A percentile compares a stretch with the other conserved stretches of the same genome.
phyloP scores from a whole-genome alignment of 2,329 filamentous ascomycete species.

The Spiromastix sp. region DNA sequence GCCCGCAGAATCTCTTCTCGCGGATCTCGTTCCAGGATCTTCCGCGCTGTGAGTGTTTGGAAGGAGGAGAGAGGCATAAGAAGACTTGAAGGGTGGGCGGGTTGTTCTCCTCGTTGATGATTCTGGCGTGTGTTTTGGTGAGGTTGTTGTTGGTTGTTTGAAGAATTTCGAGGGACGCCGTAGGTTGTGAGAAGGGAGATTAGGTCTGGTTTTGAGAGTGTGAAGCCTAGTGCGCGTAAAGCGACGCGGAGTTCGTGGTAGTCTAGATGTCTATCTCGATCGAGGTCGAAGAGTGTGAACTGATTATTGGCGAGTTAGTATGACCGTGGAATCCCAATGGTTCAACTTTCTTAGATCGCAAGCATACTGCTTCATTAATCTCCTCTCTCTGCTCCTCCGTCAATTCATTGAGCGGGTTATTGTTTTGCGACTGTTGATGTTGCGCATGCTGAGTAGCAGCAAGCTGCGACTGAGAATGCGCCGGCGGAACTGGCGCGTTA shows the following conservation, averaged over 20 bases:
- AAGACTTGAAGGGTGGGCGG: constrained; percentile 53
- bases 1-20: constrained; percentile 84
- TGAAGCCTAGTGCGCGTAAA: constrained; percentile 89
- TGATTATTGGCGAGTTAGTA: constrained; percentile 26
- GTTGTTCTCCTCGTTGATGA: constrained; percentile 21
- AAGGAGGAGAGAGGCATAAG: constrained; percentile 64
- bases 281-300: constrained; percentile 94
- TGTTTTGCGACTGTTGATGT: constrained; percentile 30
- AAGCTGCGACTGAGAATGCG: constrained; percentile 23
- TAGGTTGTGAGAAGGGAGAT: constrained; percentile 70
- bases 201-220: constrained; percentile 76
- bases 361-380: constrained; percentile 79
- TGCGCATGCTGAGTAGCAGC: constrained; percentile 33
- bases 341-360: not conserved
- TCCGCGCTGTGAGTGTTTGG: constrained; percentile 64
- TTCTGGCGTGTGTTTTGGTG: constrained; percentile 15
- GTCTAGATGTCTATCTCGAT: constrained; percentile 88
- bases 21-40: constrained; percentile 75
- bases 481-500: constrained; percentile 25
- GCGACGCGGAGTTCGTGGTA: constrained; percentile 98
- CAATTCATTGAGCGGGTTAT: constrained; percentile 46
- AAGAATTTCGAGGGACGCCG: constrained; percentile 46
- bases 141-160: constrained; percentile 44
- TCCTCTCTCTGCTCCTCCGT: constrained; percentile 87
- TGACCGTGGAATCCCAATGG: not conserved